Percentiles rank a stretch among this genome's conserved stretches.
Conservation (phyloP, 129 eudicot species). For the Saposhnikovia divaricata region DNA sequence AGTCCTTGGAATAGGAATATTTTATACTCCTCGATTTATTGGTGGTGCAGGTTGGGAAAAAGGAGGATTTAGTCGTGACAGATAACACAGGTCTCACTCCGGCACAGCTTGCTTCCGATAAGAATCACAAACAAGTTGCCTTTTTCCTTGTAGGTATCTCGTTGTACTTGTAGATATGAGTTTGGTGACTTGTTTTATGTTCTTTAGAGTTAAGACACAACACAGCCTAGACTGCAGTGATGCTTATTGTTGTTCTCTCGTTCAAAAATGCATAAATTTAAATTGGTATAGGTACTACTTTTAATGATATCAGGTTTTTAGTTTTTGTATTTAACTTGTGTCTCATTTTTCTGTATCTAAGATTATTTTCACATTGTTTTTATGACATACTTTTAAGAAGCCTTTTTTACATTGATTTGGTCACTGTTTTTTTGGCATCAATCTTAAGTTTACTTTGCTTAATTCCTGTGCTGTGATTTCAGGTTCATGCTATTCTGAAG, state of each 20-base stretch:
- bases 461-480: conserved; percentile 18
- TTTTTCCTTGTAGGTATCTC: conserved; percentile 97
- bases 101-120: conserved; percentile 96
- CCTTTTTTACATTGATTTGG: background rate
- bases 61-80: conserved; percentile 77
- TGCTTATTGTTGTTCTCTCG: background rate
- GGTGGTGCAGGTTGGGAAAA: conserved; percentile 97
- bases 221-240: background rate
- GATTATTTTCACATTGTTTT: background rate
- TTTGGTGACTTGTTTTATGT: background rate
- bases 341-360: background rate
- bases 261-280: background rate
- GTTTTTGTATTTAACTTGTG: background rate
- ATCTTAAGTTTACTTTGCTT: background rate
- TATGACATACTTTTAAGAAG: background rate
- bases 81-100: conserved; percentile 95
- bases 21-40: background rate
- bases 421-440: background rate
- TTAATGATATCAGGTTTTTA: background rate
- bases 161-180: conserved; percentile 21
- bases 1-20: background rate
- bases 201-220: background rate
- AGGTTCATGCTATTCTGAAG: conserved; percentile 89
- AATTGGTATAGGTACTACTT: background rate
- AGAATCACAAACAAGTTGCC: conserved; percentile 96